A percentile compares a stretch with the other conserved stretches of the same genome.
These are phyloP conservation scores for Herpotrichia juniperi DNA, from an alignment of 2,329 filamentous ascomycete species.

Conservation along the genomic window DNA sequence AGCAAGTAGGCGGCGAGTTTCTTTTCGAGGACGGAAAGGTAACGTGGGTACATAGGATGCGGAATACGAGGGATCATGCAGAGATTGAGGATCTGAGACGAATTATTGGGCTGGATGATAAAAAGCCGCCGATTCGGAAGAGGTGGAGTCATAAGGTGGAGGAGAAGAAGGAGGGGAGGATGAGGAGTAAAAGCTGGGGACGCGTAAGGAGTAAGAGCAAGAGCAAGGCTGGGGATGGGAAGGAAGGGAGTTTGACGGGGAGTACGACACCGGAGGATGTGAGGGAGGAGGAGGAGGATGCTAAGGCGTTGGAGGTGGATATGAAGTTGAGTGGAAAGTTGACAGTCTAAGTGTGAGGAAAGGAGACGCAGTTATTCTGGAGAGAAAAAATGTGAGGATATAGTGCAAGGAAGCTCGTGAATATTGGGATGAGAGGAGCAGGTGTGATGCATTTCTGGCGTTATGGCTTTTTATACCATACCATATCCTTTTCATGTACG, in stretches of 20 bases:
- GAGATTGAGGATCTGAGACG: conserved; percentile 71
- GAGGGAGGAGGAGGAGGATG: conserved; percentile 5
- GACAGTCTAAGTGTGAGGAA: conserved; percentile 6
- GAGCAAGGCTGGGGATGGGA: conserved; percentile 10
- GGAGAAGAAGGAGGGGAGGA: conserved; percentile 17
- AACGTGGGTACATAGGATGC: conserved; percentile 84
- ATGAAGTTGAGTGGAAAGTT: conserved; percentile 11
- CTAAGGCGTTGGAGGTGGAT: conserved; percentile 6
- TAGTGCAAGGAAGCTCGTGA: no score
- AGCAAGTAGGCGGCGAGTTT: conserved; percentile 79
- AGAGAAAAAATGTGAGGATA: no score
- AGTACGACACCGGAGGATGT: conserved; percentile 24
- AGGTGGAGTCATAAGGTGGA: conserved; percentile 43
- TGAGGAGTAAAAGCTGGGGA: conserved; percentile 37
- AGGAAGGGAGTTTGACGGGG: conserved; percentile 5
- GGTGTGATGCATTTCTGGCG: not conserved
- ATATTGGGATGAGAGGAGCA: no score
- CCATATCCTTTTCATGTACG: not conserved
- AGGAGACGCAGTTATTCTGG: not conserved
- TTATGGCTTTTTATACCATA: conserved; percentile 4
- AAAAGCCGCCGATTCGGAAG: conserved; percentile 35
- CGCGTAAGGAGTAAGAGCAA: conserved; percentile 32
- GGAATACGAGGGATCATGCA: conserved; percentile 76
- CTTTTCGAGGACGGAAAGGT: conserved; percentile 74
- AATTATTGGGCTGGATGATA: conserved; percentile 58